Base-by-base conservation (phyloP, 306 rosid genomes). In the Dalbergia cultrata region DNA sequence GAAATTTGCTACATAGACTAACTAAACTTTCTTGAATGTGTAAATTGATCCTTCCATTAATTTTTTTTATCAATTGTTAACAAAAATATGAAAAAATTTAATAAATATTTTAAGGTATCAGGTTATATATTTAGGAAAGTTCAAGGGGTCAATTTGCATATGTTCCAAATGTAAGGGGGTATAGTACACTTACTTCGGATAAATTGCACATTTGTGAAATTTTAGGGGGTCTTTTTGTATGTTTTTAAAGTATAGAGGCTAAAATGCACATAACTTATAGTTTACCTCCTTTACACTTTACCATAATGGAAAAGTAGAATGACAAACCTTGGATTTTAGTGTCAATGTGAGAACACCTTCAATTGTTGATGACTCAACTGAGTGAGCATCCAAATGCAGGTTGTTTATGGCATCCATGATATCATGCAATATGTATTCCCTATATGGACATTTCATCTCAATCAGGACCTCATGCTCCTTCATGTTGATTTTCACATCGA, bases 301-400 rank as follows among this genome's bases (percentile, higher is more conserved):
- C 17, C 34, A 22, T 12, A 57, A 57, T 53, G 13, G 21, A 63
- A 75, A 69, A 37, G 12, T 17, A 69, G 72, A 16, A 62, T 9
- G 13, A 77, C 92, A 80, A 57, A 94, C 98, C 98, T 94, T 90
- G 37, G 98, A 84, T 79, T 92, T 92, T 74, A 94, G 90, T 66
- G 84, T 87, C 88, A 92, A 72, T 16, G 75, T 70, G 84, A 94
- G 87, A 86, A 94, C 78, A 64, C 90, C 98, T 75, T 88, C 88
- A 19, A 52, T 85, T 70, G 85, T 83, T 65, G 94, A 88, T 37
- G 97, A 94, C 63, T 92, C 94, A 75, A 92, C 89, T 5, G 92
- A 80, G 81, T 94, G 85, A 3, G 91, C 90, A 64, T 94, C 94
- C 69, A 92, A 78, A 60, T 92, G 90, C 74, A 92, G 89, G 83